phyloP scores from a whole-genome alignment of 164 flowering plant genomes.

The Malania oleifera region DNA sequence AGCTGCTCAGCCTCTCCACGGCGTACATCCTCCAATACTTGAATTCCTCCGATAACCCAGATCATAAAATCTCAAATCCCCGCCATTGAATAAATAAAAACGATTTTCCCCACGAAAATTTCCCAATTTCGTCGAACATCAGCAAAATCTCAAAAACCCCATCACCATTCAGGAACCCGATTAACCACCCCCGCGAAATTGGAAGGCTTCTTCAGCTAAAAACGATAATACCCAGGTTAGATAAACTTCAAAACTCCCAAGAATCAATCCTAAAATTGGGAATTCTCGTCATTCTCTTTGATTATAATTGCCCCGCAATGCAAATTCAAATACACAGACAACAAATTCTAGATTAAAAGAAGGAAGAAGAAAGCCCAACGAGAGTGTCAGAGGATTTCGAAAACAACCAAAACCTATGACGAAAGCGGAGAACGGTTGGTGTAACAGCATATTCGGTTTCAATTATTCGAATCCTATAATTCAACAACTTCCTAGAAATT shows the following conservation, averaged over 20 bases:
- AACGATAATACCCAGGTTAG: not conserved
- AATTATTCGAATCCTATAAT: constrained; percentile 14
- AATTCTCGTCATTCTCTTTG: not conserved
- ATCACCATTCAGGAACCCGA: not conserved
- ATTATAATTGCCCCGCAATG: not conserved
- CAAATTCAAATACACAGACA: not conserved
- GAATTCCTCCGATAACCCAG: constrained; percentile 4
- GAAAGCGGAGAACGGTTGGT: constrained; percentile 13
- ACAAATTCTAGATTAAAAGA: not conserved
- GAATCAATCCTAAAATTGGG: not conserved
- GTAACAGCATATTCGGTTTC: constrained; percentile 27
- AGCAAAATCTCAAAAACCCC: constrained; percentile 1
- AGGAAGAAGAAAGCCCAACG: not conserved
- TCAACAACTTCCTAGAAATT: no score
- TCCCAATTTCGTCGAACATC: not conserved
- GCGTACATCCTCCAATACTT: constrained; percentile 40
- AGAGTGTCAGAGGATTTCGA: not conserved
- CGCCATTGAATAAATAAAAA: not conserved
- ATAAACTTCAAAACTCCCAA: not conserved
- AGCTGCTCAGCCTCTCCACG: constrained; percentile 66
- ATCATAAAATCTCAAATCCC: constrained; percentile 8
- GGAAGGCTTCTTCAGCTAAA: constrained; percentile 8
- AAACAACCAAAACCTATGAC: not conserved
- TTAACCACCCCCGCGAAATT: not conserved
- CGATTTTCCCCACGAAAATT: not conserved